phyloP scores from a whole-genome alignment of 208 protist genomes.

The Trypanosoma scelopori region DNA sequence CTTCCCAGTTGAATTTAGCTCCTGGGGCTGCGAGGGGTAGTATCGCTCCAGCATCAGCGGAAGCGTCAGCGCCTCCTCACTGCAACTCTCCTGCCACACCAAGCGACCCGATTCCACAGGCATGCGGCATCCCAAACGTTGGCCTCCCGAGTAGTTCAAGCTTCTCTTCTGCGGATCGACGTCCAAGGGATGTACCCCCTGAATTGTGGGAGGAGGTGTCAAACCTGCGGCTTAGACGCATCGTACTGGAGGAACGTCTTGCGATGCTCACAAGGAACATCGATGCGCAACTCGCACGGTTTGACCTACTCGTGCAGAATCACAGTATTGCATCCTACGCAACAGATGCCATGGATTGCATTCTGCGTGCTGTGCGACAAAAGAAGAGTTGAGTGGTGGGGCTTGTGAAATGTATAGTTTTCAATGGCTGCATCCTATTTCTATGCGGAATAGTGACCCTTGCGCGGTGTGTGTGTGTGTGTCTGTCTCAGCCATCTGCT shows the following conservation, averaged over 20 bases:
- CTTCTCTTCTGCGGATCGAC: neutral
- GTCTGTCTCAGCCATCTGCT: too few species aligned
- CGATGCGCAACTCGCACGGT: conserved; percentile 34
- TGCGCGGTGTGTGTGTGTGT: too few species aligned
- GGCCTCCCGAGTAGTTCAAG: neutral
- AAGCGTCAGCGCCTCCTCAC: neutral
- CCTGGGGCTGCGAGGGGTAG: neutral
- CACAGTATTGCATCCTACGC: conserved; percentile 44
- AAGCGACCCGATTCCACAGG: too few species aligned
- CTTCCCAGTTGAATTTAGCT: neutral
- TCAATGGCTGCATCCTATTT: too few species aligned
- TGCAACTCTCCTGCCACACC: too few species aligned
- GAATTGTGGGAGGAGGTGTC: conserved; percentile 52
- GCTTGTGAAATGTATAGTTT: conserved; percentile 4
- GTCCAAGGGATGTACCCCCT: conserved; percentile 40
- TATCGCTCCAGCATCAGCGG: neutral
- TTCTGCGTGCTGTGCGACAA: neutral
- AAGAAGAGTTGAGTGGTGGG: conserved; percentile 14
- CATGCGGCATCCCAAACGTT: too few species aligned
- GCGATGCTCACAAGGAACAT: conserved; percentile 18
- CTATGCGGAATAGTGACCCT: too few species aligned
- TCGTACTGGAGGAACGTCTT: conserved; percentile 37
- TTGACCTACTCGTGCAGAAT: conserved; percentile 50
- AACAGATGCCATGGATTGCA: conserved; percentile 29
- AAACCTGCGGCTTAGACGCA: conserved; percentile 31